Evolutionary conservation across 2,329 filamentous ascomycete species (phyloP).

Genomic region (Aspergillus udagawae): DNA sequence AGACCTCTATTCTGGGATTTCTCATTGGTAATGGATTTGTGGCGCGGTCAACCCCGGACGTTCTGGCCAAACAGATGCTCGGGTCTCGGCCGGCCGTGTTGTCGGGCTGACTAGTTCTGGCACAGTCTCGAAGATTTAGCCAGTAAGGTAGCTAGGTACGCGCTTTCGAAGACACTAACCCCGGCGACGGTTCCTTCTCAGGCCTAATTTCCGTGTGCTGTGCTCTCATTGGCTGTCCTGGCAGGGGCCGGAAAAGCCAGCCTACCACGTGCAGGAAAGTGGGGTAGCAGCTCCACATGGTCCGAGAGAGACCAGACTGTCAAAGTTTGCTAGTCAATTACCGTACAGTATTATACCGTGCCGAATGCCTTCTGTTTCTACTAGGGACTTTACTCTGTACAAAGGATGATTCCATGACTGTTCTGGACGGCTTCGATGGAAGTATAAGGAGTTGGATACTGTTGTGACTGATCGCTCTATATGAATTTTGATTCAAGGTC

Average conservation of each 20-base stretch:
- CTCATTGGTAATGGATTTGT: not conserved
- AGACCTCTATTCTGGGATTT: not conserved
- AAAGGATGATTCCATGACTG: not conserved
- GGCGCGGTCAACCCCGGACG: not conserved
- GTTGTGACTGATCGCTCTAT: not conserved
- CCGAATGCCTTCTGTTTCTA: too few relatives aligned
- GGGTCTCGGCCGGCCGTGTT: not conserved
- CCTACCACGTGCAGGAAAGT: constrained; percentile 9
- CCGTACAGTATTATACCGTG: not conserved
- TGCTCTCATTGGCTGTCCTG: not conserved
- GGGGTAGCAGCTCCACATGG: not conserved
- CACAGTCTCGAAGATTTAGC: not conserved
- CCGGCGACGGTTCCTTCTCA: constrained; percentile 8
- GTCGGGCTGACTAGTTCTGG: not conserved
- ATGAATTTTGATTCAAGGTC: not conserved
- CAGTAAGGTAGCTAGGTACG: not conserved
- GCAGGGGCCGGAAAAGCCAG: constrained; percentile 9
- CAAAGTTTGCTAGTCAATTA: not conserved
- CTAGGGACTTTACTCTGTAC: not conserved
- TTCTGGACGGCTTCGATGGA: not conserved
- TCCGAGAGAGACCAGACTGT: not conserved
- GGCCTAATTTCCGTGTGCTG: not conserved
- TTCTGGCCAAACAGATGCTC: not conserved
- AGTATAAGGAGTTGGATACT: not conserved
- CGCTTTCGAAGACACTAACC: not conserved